Base-by-base conservation (phyloP, 1,139 yeast species). In the Torulaspora globosa region DNA sequence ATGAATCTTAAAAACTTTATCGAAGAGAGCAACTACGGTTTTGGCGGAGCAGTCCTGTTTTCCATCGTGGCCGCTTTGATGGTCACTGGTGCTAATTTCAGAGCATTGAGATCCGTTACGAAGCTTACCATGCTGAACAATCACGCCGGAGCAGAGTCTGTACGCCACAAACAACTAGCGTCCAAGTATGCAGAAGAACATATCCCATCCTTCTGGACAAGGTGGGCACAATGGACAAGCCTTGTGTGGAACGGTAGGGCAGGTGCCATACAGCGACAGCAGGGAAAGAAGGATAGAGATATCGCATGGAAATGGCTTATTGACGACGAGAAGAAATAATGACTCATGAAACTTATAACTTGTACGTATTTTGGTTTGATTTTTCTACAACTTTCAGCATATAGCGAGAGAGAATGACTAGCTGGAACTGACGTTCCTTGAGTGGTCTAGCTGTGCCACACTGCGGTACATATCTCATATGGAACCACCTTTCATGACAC, bases 1-100 rank as follows among this genome's bases (percentile, higher is more conserved):
- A 92, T 92, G 98, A 92, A 92, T 64, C 71, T 92, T 63, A 87
- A 86, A 59, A 92, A 90, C 62, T 88, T 81, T 60, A 80, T 90
- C 10, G 98, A 92, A 63, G 95, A 89, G 23, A 75, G 86, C 2
- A 65, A 71, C 14, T 54, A 55, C 37, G 75, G 75, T 15, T 78
- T 87, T 12, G 73, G 67, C 1, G 60, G 66, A 6, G 70, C 75
- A 5, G 68, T 75, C 1, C 53, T 56, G 0, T 48, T 71, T 4
- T 67, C 79, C 1, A 59, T 75, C 0, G 19, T 71, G 1, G 57
- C 70, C 23, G 76, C 76, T 1, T 62, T 73, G 11, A 46, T 62
- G 1, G 67, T 76, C 4, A 74, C 73, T 0, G 59, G 65, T 16
- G 52, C 62, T 3, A 71, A 70, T 47, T 70, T 75, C 57, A 63